Conservation (phyloP, 75 land plant genomes). For the Gnetum montanum region DNA sequence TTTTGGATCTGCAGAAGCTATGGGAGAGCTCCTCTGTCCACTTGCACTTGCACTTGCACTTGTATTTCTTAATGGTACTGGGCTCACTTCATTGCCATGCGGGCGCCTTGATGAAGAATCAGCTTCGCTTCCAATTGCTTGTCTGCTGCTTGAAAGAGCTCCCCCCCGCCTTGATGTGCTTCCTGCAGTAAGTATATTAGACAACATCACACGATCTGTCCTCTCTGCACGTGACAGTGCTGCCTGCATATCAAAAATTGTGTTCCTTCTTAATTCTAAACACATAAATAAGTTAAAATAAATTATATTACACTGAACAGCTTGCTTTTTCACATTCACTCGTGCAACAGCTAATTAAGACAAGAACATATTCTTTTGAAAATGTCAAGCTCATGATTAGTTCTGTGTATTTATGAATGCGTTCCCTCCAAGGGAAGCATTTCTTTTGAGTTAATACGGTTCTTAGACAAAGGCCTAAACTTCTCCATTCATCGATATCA, state of each 20-base stretch:
- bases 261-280: too few species aligned
- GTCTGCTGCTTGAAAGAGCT: constrained; percentile 6
- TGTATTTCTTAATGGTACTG: not conserved
- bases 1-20: constrained; percentile 5
- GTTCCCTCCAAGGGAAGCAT: too few species aligned
- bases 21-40: not conserved
- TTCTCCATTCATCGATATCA: too few species aligned
- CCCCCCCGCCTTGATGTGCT: constrained; percentile 8
- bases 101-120: constrained; percentile 7
- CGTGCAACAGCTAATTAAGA: too few species aligned
- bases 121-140: not conserved
- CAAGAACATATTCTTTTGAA: too few species aligned
- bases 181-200: not conserved
- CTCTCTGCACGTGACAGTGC: constrained; percentile 2
- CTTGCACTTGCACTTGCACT: not conserved
- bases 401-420: too few species aligned
- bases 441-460: too few species aligned
- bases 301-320: too few species aligned
- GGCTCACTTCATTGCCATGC: constrained; percentile 7
- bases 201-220: constrained; percentile 7
- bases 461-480: too few species aligned
- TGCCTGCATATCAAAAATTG: constrained; percentile 7
- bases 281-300: too few species aligned
- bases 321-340: too few species aligned
- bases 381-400: too few species aligned